phyloP scores from a whole-genome alignment of 257 asterid species.

The Rubia yunnanensis region DNA sequence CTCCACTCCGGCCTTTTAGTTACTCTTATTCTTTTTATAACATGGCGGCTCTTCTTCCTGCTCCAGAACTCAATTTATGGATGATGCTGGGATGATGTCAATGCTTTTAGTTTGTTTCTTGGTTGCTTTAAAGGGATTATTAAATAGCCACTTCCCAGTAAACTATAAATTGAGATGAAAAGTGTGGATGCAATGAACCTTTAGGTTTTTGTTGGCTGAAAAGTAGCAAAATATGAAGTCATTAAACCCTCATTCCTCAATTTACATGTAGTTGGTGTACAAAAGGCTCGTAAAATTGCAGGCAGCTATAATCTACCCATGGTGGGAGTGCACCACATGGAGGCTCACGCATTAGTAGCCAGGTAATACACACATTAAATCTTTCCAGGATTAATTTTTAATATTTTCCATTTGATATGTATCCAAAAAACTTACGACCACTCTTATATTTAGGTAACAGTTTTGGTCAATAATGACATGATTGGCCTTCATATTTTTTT shows the following conservation, averaged over 20 bases:
- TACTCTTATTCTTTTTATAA: background rate
- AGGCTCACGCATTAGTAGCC: constrained; percentile 94
- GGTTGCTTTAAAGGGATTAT: background rate
- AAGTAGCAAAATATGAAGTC: background rate
- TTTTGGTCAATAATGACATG: background rate
- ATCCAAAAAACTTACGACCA: background rate
- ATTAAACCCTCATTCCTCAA: constrained; percentile 11
- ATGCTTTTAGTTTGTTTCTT: background rate
- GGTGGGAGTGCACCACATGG: constrained; percentile 95
- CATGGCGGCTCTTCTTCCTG: background rate
- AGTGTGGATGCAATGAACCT: background rate
- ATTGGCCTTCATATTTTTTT: background rate
- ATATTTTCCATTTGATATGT: background rate
- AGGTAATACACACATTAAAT: constrained; percentile 33
- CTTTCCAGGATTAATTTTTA: background rate
- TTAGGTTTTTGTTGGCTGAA: background rate
- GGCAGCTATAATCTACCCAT: constrained; percentile 64
- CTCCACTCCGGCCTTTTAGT: background rate
- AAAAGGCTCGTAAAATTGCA: constrained; percentile 90
- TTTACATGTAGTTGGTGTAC: constrained; percentile 72
- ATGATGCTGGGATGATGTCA: background rate
- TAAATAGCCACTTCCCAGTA: background rate
- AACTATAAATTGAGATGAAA: background rate
- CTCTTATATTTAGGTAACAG: background rate
- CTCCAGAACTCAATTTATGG: background rate